Base-by-base conservation (phyloP, 2,329 filamentous ascomycete genomes). In the Knufia fluminis region DNA sequence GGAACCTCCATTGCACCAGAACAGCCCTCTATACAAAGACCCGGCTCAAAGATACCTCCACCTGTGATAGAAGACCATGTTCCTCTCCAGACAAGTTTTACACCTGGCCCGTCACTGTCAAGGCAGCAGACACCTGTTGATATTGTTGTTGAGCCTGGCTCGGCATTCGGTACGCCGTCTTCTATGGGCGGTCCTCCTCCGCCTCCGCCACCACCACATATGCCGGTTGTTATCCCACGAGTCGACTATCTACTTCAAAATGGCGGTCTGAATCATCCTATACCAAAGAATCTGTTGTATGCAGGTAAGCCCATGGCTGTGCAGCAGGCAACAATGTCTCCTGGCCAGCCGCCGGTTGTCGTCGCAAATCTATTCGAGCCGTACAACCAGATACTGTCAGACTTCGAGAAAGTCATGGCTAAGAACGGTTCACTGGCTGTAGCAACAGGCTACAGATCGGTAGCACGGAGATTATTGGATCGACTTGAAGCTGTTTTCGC, bases 401-500 rank as follows among this genome's bases (percentile, higher is more conserved):
- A 94, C 61, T 97, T 95, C 63, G 79, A 84, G 55, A 77, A 79
- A 2, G 90, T 98, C 3, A 75, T 97, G 54, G 72, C 77, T 36
- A 89, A 85, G 54, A 87, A 85, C 59, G 92, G 92, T 2, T 97
- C 91, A 0, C 72, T 98, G 3, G 92, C 92, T 2, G 92, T 97
- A 1, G 92, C 92, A 14, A 97, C 91, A 0, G 92, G 92, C 4
- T 95, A 97, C 65, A 82, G 87, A 48, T 96, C 91, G 0, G 86
- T 97, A n/a, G 92, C 92, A 2, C 82, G 92, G 3, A 80, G 90
- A 46, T 70, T 97, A 20, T 76, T 97, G 3, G 91, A 98, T 67
- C 81, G 92, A 32, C 74, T 98, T 3, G 91, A 96, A 64, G 87
- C 91, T 50, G 89, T 98, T 7, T 97, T 98, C 67, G 90, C 89